Evolutionary conservation across 768 basidiomycete genomes (phyloP).

Genomic region (Phaffia tasmanica): DNA sequence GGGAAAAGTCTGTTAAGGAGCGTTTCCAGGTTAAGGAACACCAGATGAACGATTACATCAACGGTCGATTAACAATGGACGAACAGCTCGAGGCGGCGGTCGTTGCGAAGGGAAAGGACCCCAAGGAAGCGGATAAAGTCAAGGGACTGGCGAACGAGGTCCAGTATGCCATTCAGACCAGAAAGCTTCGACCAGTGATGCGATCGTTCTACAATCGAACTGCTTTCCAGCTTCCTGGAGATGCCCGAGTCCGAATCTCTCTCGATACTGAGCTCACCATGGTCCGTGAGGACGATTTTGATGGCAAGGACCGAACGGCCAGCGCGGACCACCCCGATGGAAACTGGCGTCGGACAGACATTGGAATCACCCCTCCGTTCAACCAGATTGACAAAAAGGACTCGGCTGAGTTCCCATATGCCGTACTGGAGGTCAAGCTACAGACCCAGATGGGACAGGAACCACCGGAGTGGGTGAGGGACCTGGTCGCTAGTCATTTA

Average conservation of each 20-base stretch:
- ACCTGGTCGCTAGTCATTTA: constrained; percentile 86
- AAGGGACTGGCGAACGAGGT: constrained; percentile 95
- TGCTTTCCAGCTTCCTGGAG: constrained; percentile 96
- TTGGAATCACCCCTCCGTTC: constrained; percentile 54
- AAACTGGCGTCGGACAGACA: constrained; percentile 91
- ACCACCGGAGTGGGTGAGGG: constrained; percentile 90
- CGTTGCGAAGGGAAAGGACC: constrained; percentile 75
- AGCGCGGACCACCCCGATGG: constrained; percentile 39
- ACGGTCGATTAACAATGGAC: constrained; percentile 85
- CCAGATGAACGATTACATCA: constrained; percentile 77
- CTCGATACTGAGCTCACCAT: constrained; percentile 93
- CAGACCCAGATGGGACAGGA: constrained; percentile 93
- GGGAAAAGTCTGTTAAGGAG: constrained; percentile 88
- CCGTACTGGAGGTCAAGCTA: constrained; percentile 91
- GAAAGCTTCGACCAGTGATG: constrained; percentile 77
- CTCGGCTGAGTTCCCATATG: constrained; percentile 91
- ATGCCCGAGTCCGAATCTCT: constrained; percentile 96
- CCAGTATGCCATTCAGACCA: constrained; percentile 76
- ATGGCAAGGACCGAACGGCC: constrained; percentile 55
- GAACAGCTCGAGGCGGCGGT: constrained; percentile 77
- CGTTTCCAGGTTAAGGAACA: constrained; percentile 90
- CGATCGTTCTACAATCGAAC: constrained; percentile 97
- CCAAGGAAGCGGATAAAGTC: constrained; percentile 80
- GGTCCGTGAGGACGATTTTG: constrained; percentile 95
- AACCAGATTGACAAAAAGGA: constrained; percentile 61